These are phyloP conservation scores for Russula emetica DNA, from an alignment of 768 basidiomycete species.

Conservation along the genomic window DNA sequence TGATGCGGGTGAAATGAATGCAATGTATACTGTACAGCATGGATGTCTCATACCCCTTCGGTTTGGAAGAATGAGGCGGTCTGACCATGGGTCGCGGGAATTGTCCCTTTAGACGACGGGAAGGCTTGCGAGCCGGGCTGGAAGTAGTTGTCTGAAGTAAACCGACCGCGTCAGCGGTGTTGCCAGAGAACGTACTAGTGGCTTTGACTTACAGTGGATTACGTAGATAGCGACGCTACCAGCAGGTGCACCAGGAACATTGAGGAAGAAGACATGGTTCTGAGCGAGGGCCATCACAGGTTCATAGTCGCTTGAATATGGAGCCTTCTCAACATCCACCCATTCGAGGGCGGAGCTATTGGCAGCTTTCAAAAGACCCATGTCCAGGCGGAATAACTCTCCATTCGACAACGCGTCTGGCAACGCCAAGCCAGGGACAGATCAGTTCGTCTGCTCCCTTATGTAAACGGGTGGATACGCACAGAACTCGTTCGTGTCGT, in stretches of 20 bases:
- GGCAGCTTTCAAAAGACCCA: constrained; percentile 60
- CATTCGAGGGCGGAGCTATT: constrained; percentile 57
- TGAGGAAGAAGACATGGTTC: constrained; percentile 82
- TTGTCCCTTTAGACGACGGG: constrained; percentile 44
- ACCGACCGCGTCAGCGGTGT: constrained; percentile 1
- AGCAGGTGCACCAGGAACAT: constrained; percentile 60
- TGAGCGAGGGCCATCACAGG: constrained; percentile 79
- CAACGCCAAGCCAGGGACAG: neutral
- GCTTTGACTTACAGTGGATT: constrained; percentile 68
- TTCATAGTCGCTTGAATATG: constrained; percentile 51
- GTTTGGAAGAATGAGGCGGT: constrained; percentile 65
- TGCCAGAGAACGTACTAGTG: neutral
- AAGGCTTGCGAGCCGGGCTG: constrained; percentile 66
- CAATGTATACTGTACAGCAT: neutral
- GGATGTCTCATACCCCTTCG: constrained; percentile 40
- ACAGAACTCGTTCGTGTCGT: constrained; percentile 93
- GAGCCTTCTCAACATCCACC: constrained; percentile 54
- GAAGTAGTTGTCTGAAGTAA: constrained; percentile 62
- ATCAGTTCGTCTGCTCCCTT: neutral
- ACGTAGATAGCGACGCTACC: constrained; percentile 79
- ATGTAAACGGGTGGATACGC: constrained; percentile 30
- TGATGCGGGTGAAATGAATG: constrained; percentile 27
- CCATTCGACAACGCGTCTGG: constrained; percentile 65
- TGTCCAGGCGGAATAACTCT: constrained; percentile 65
- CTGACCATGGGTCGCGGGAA: constrained; percentile 68